Evolutionary conservation across 345 rosid species (phyloP), one percentile per base, ranked within the genome.

Genomic region (Eucalyptus fibrosa): DNA sequence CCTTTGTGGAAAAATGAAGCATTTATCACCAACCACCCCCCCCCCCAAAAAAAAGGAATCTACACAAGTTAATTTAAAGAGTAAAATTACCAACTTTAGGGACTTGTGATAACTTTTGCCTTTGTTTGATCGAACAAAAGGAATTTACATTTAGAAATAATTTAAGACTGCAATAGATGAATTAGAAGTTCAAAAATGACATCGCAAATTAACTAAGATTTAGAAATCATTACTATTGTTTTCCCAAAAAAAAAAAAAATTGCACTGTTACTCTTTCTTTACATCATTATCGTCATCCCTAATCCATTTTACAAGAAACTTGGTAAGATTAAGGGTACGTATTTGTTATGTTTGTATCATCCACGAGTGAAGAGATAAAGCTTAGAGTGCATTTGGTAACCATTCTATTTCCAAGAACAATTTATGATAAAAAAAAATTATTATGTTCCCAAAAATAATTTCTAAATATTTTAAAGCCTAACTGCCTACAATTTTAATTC

Each of bases 361-460:
- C 40, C 19, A 65, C 2, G 7, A n/a, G 21, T 6, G 3, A 65
- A 65, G 77, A n/a, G 11, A 16, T 65, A 15, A 13, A 60, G 72
- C 34, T 62, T 62, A 62, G 8, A 53, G 59, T 53, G 26, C 11
- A 0, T 53, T 53, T 53, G 26, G 5, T 19, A 53, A 53, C 1
- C 11, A 53, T 53, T 53, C 1, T 53, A 53, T 53, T 53, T 26
- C 2, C 1, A 2, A 53, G 1, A 53, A 53, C 2, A 53, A 53
- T 53, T 53, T 53, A 4, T 53, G 5, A 53, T 53, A 53, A 53
- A 19, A 19, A 53, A 19, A 4, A 53, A 3, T 7, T 21, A 21
- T 21, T 53, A 0, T 8, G 0, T 53, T 53, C 1, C 26, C 26
- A 21, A 53, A 53, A 53, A 53, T 0, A 53, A 21, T 21, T 53